Percentiles rank a stretch among this genome's conserved stretches.
These are phyloP conservation scores for Phialocephala sp. DNA, from an alignment of 2,329 filamentous ascomycete species.

Conservation along the genomic window DNA sequence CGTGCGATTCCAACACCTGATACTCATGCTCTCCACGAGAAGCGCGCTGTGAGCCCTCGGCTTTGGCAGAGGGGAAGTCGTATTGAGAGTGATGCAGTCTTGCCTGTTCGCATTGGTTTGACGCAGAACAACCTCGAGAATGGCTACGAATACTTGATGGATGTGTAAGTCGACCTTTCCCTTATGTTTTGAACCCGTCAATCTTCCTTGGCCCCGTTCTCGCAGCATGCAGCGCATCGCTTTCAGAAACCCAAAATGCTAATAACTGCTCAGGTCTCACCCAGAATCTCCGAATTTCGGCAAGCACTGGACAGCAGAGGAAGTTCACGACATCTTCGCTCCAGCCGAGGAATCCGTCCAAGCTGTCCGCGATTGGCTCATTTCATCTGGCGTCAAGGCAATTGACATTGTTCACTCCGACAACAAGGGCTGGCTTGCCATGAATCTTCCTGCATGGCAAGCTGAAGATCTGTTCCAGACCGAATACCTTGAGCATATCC, in stretches of 20 bases:
- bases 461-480: constrained; percentile 45
- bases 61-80: constrained; percentile 25
- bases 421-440: constrained; percentile 44
- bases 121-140: constrained; percentile 31
- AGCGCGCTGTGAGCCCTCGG: constrained; percentile 19
- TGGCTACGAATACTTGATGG: constrained; percentile 32
- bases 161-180: constrained; percentile 29
- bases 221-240: neutral
- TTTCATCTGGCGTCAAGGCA: constrained; percentile 41
- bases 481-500: constrained; percentile 44
- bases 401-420: constrained; percentile 43
- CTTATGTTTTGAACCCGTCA: neutral
- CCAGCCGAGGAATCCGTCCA: constrained; percentile 42
- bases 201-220: neutral
- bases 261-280: constrained; percentile 33
- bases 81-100: constrained; percentile 27
- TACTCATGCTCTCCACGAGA: constrained; percentile 30
- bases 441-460: constrained; percentile 44
- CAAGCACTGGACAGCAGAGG: constrained; percentile 43
- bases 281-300: constrained; percentile 43
- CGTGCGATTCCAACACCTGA: constrained; percentile 24
- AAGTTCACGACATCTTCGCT: constrained; percentile 44
- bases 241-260: neutral
- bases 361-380: constrained; percentile 44
- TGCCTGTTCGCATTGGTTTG: constrained; percentile 34